phyloP scores from a whole-genome alignment of 768 basidiomycete genomes.

The Austroboletus eburneus region DNA sequence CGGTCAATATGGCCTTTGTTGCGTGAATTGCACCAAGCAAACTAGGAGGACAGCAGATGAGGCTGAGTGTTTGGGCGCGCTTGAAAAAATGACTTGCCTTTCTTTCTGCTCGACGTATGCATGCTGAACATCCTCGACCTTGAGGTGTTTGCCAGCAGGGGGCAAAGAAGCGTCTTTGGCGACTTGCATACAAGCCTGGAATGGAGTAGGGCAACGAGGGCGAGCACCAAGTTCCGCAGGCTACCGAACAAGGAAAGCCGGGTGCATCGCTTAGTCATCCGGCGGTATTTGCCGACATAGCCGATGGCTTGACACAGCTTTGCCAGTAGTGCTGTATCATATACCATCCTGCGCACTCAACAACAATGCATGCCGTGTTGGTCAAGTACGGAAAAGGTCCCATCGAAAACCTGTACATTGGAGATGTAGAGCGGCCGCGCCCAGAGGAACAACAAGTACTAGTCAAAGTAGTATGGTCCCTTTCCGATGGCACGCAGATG shows the following conservation, averaged over 20 bases:
- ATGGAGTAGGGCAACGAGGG: neutral
- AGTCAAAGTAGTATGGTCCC: conserved; percentile 57
- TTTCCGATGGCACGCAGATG: no score
- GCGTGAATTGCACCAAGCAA: conserved; percentile 74
- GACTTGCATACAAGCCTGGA: conserved; percentile 12
- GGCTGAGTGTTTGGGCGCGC: neutral
- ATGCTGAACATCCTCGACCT: conserved; percentile 71
- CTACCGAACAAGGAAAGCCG: neutral
- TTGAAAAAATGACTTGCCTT: conserved; percentile 44
- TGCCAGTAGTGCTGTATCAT: no score
- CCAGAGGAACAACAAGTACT: conserved; percentile 59
- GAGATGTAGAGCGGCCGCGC: conserved; percentile 61
- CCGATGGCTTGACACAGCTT: no score
- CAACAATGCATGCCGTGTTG: conserved; percentile 71
- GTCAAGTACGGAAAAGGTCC: conserved; percentile 75
- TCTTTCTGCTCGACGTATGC: conserved; percentile 73
- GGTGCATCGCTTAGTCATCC: neutral
- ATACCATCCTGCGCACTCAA: no score
- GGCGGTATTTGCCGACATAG: no score
- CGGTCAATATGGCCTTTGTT: conserved; percentile 62
- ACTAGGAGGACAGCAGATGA: conserved; percentile 6
- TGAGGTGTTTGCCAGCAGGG: conserved; percentile 32
- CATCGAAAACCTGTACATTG: conserved; percentile 73
- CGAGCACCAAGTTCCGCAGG: neutral
- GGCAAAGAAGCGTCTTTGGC: conserved; percentile 13